Conservation (phyloP, 1,139 yeast species). For the Candida neerlandica region DNA sequence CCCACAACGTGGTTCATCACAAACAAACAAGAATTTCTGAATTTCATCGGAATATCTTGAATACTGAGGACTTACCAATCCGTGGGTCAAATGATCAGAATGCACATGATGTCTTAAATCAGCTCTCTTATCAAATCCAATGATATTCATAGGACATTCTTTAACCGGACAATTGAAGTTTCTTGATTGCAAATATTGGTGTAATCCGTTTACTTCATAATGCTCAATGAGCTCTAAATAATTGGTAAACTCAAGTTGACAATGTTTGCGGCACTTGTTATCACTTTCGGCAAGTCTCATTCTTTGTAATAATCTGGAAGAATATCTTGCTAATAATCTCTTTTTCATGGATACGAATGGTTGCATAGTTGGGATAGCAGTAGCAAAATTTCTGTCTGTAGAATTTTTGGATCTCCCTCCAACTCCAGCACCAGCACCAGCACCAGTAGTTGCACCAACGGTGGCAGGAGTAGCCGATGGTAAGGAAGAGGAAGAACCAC, state of each 20-base stretch:
- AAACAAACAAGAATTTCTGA: conserved; percentile 19
- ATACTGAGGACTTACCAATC: conserved; percentile 21
- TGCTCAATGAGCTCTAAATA: conserved; percentile 17
- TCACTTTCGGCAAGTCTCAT: conserved; percentile 16
- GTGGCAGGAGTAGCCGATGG: background rate
- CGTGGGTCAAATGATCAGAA: conserved; percentile 47
- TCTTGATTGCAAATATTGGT: conserved; percentile 7
- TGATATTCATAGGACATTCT: conserved; percentile 61
- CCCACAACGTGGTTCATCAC: conserved; percentile 39
- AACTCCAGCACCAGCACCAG: background rate
- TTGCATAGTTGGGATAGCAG: background rate
- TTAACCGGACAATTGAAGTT: conserved; percentile 47
- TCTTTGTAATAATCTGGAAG: conserved; percentile 8
- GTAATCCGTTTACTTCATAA: conserved; percentile 11
- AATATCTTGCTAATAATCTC: conserved; percentile 10
- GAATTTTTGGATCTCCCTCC: background rate
- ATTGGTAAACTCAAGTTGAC: conserved; percentile 13
- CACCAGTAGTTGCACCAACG: background rate
- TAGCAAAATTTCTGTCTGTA: background rate
- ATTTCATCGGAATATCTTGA: conserved; percentile 15
- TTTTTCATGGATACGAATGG: conserved; percentile 1
- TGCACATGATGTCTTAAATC: conserved; percentile 65
- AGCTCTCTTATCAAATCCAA: conserved; percentile 62
- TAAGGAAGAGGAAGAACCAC: background rate
- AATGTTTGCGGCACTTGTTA: conserved; percentile 14